These are phyloP conservation scores for Borovskyia barvae DNA, from an alignment of 208 protist species.

Conservation along the genomic window DNA sequence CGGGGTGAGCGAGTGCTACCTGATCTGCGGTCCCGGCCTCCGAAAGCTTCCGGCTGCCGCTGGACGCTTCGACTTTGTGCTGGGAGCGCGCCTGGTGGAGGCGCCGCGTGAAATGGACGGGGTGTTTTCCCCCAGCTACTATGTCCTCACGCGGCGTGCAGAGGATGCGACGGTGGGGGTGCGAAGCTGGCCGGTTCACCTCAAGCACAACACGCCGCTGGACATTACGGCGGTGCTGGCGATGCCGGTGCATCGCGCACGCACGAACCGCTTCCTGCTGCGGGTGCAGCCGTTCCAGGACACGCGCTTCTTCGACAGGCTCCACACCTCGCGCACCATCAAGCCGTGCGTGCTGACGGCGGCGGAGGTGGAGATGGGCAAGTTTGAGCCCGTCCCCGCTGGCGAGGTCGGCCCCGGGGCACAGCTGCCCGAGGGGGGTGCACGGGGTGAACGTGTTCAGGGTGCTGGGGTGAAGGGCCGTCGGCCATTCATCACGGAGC, in stretches of 20 bases:
- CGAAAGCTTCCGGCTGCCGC: no score
- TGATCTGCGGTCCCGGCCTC: no score
- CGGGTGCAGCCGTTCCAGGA: neutral
- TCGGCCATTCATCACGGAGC: slow-evolving; percentile 20
- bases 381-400: neutral
- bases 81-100: no score
- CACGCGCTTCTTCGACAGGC: neutral
- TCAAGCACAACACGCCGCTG: neutral
- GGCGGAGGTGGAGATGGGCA: neutral
- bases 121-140: no score
- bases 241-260: neutral
- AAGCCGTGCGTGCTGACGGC: neutral
- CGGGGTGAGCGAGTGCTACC: no score
- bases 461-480: slow-evolving; percentile 18
- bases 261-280: neutral
- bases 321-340: neutral
- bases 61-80: no score
- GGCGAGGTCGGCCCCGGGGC: neutral
- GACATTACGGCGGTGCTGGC: neutral
- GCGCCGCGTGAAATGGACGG: no score
- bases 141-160: no score
- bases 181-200: neutral
- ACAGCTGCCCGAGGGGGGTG: neutral
- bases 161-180: no score
- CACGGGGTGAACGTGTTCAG: slow-evolving; percentile 11